Conservation (phyloP, 1,139 yeast species). For the Groenewaldozyma auringiensis region DNA sequence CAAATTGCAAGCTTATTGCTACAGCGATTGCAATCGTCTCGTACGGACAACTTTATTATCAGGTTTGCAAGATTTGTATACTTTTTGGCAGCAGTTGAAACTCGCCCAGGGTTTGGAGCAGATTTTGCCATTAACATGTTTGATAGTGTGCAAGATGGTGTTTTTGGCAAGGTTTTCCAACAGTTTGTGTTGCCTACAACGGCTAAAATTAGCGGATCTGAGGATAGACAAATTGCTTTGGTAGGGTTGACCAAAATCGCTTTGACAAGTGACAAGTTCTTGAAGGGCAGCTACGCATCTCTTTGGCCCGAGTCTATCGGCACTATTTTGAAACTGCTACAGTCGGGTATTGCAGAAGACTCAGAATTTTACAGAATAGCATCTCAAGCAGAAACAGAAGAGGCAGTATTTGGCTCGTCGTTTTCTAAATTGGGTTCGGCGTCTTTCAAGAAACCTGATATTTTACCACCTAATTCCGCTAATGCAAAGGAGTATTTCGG, state of each 20-base stretch:
- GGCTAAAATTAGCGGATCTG: slow-evolving; percentile 53
- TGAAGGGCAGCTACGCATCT: slow-evolving; percentile 36
- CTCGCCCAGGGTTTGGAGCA: slow-evolving; percentile 35
- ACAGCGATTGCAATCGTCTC: slow-evolving; percentile 70
- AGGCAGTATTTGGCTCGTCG: slow-evolving; percentile 73
- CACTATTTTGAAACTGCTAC: slow-evolving; percentile 41
- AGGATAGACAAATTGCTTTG: slow-evolving; percentile 68
- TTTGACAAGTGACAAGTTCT: slow-evolving; percentile 35
- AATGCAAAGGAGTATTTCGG: slow-evolving; percentile 35
- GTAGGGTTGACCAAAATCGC: slow-evolving; percentile 62
- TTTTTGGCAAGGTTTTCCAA: slow-evolving; percentile 57
- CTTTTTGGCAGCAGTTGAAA: slow-evolving; percentile 49
- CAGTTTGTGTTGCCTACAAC: slow-evolving; percentile 64
- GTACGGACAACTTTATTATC: slow-evolving; percentile 75
- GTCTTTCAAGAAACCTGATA: slow-evolving; percentile 51
- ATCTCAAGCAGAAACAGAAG: slow-evolving; percentile 53
- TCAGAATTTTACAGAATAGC: slow-evolving; percentile 28
- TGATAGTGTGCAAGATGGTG: slow-evolving; percentile 53
- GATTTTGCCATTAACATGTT: slow-evolving; percentile 49
- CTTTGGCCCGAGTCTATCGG: slow-evolving; percentile 47
- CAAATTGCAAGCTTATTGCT: slow-evolving; percentile 71
- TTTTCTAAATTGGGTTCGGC: slow-evolving; percentile 69
- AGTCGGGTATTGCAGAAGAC: slow-evolving; percentile 29
- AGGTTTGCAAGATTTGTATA: slow-evolving; percentile 50
- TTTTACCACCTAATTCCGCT: slow-evolving; percentile 48